These are phyloP conservation scores for Cystobasidium ongulense DNA, from an alignment of 768 basidiomycete genomes.

Conservation along the genomic window DNA sequence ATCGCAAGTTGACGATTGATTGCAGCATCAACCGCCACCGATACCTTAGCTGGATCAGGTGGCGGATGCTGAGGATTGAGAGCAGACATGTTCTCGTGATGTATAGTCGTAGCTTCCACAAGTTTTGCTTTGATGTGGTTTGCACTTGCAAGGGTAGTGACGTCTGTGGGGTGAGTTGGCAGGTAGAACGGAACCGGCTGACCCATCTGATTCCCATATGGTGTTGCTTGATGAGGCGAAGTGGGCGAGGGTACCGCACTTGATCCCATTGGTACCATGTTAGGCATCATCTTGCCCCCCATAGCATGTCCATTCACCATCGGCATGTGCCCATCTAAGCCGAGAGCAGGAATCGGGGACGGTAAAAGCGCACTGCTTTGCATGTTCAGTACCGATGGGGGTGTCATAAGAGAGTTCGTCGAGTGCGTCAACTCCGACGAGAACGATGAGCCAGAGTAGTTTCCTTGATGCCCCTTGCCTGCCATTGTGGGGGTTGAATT, in stretches of 20 bases:
- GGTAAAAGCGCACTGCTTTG: background rate
- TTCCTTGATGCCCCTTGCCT: background rate
- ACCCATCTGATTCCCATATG: background rate
- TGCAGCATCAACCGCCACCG: constrained; percentile 12
- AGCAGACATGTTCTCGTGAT: constrained; percentile 27
- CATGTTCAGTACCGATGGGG: background rate
- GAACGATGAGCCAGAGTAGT: background rate
- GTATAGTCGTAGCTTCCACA: constrained; percentile 21
- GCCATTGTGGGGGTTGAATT: background rate
- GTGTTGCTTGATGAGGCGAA: constrained; percentile 3
- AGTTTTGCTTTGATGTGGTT: constrained; percentile 24
- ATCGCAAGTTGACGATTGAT: constrained; percentile 15
- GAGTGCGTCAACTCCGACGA: background rate
- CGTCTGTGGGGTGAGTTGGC: constrained; percentile 22
- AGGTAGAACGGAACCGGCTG: constrained; percentile 21
- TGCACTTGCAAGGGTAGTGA: constrained; percentile 11
- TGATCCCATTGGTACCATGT: background rate
- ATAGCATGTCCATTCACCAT: background rate
- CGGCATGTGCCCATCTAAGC: background rate
- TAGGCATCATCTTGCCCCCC: background rate
- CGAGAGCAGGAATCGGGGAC: background rate
- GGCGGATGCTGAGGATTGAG: constrained; percentile 23
- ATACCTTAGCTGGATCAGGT: constrained; percentile 5
- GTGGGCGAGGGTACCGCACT: background rate
- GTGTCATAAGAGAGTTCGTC: constrained; percentile 13